Conservation (phyloP, 176 grass and related monocot genomes). For the Aegilops tauschii region DNA sequence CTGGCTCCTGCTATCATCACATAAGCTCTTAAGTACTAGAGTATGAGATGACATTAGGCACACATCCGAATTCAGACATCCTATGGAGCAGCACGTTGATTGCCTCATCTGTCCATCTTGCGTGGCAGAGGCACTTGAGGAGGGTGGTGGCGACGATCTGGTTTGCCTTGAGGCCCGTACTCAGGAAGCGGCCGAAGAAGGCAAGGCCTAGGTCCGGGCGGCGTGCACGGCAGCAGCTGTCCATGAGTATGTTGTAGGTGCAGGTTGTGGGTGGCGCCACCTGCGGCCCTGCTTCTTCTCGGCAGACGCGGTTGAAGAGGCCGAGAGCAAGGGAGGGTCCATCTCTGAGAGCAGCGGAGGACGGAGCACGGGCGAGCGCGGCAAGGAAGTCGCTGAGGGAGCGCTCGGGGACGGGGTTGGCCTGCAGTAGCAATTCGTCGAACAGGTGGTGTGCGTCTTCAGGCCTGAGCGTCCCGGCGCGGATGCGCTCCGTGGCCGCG, state of each 20-base stretch:
- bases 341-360: neutral
- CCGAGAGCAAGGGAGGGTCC: neutral
- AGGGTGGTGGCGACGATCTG: neutral
- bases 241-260: neutral
- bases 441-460: neutral
- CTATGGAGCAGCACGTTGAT: slow-evolving; percentile 7
- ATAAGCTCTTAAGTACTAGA: slow-evolving; percentile 19
- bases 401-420: neutral
- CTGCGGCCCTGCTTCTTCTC: neutral
- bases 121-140: slow-evolving; percentile 18
- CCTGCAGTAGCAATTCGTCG: neutral
- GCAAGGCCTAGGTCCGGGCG: neutral
- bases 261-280: neutral
- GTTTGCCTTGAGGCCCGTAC: neutral
- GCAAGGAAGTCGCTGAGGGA: neutral
- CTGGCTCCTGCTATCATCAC: neutral
- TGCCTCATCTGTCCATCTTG: neutral
- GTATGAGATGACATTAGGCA: slow-evolving; percentile 7
- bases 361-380: neutral
- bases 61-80: slow-evolving; percentile 25
- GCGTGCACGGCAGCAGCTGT: neutral
- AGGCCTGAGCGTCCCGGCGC: neutral
- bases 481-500: neutral
- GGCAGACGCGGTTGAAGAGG: neutral
- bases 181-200: neutral